Conservation (phyloP, 2,329 filamentous ascomycete species). For the Cladosporium sphaerospermum region DNA sequence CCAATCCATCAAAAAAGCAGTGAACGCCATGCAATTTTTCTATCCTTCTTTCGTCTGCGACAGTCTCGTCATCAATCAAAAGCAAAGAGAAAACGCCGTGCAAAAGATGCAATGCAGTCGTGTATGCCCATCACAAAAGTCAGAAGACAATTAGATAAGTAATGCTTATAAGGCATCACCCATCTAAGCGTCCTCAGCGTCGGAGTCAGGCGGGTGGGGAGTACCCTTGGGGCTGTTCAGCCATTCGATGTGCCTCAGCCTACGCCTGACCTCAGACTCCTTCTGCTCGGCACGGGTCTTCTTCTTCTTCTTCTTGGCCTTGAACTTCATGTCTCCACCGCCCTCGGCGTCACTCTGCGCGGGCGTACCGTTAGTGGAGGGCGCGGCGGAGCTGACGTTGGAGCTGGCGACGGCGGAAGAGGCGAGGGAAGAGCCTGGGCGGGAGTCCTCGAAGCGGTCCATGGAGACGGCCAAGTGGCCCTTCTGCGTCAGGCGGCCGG, state of each 20-base stretch:
- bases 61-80: neutral
- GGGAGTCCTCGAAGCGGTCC: conserved; percentile 81
- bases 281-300: conserved; percentile 94
- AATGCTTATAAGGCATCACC: neutral
- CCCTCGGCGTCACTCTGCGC: conserved; percentile 56
- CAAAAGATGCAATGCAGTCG: neutral
- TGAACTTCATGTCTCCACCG: conserved; percentile 75
- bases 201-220: conserved; percentile 68
- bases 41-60: neutral
- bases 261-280: conserved; percentile 79
- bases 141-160: neutral
- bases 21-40: conserved; percentile 9
- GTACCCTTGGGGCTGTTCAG: conserved; percentile 69
- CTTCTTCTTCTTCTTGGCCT: conserved; percentile 95
- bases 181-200: conserved; percentile 52
- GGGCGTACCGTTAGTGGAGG: conserved; percentile 29
- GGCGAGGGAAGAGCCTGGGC: conserved; percentile 60
- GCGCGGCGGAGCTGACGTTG: conserved; percentile 26
- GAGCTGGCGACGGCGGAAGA: conserved; percentile 52
- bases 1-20: neutral
- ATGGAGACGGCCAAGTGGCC: conserved; percentile 66
- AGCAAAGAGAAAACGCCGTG: neutral
- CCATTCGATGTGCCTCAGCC: conserved; percentile 74
- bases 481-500: conserved; percentile 80
- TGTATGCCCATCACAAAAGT: neutral